Base-by-base conservation (phyloP, 495 filamentous ascomycete species). In the Trichoderma gamsii region DNA sequence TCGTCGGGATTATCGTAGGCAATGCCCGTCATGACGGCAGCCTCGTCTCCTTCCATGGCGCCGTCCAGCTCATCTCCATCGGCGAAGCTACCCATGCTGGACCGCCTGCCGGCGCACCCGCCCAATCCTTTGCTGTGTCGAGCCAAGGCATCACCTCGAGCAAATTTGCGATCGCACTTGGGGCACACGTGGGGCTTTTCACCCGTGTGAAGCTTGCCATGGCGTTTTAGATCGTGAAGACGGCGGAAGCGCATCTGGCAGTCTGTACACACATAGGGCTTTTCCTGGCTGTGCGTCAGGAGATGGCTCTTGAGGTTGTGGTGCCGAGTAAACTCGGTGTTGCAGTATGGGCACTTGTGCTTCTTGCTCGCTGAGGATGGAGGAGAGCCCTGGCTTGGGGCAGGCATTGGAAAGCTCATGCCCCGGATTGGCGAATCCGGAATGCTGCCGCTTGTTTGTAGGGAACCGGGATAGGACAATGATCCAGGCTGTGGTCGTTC, bases 301-400 rank as follows among this genome's bases (percentile, higher is more conserved):
- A 99, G 85, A 80, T 99, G 95, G 70, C 92, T 97, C 77, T 99
- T 99, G n/a, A 99, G 86, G 71, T 99, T 99, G 75, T 99, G 95
- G 74, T 98, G 96, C 12, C 95, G 86, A 12, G 95, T 99, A 72
- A 99, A 99, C 72, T 96, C 94, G 9, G 96, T 97, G 4, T 91
- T 83, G 81, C 95, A 99, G 77, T 96, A 97, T 3, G 90, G 92
- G 73, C 95, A 99, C 69, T 93, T 96, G 79, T 99, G 94, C 71
- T 95, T 95, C 77, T 96, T 97, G 27, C 86, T 83, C 9, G 72
- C 75, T 4, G 75, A 73, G 16, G 90, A 89, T 7, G 88, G 86
- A n/a, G 93, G 80, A 32, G 78, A 77, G 25, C 38, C 59, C 65
- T 68, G 73, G 87, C 75, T 87, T 83, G 68, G 86, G 82, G 70